A percentile compares a stretch with the other conserved stretches of the same genome.
These are phyloP conservation scores for Umbelopsis ramanniana DNA, from an alignment of 192 early-diverging fungal genomes.

Conservation along the genomic window DNA sequence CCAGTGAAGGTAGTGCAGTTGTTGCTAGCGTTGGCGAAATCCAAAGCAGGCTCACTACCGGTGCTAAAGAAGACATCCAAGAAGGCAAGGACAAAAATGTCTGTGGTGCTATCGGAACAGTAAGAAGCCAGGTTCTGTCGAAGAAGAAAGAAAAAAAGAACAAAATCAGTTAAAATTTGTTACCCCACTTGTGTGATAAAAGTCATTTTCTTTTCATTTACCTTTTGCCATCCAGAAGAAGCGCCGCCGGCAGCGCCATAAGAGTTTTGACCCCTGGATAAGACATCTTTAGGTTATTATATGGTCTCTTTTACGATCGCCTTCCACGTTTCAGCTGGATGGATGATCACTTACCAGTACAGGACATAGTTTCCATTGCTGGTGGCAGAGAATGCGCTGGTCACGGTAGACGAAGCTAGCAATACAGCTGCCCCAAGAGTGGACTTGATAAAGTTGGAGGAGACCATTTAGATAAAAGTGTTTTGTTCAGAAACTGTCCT, in stretches of 20 bases:
- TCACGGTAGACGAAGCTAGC: background rate
- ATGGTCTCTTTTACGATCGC: too few relatives aligned
- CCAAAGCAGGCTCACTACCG: constrained; percentile 61
- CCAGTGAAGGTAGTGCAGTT: constrained; percentile 54
- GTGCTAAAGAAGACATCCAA: constrained; percentile 67
- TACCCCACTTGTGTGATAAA: background rate
- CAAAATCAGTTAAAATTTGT: too few relatives aligned
- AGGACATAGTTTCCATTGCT: constrained; percentile 22
- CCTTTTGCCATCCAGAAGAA: constrained; percentile 36
- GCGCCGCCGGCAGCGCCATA: constrained; percentile 52
- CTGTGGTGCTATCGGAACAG: constrained; percentile 54
- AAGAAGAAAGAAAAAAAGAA: background rate
- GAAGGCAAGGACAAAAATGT: constrained; percentile 66
- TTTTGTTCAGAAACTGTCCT: background rate
- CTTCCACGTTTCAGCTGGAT: background rate
- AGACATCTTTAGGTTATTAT: background rate
- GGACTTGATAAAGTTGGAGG: constrained; percentile 1
- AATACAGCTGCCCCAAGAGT: constrained; percentile 6
- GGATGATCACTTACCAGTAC: constrained; percentile 10
- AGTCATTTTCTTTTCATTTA: constrained; percentile 14
- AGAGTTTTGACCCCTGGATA: constrained; percentile 46
- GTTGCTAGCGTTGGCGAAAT: constrained; percentile 72
- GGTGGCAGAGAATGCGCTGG: constrained; percentile 16
- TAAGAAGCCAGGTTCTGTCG: constrained; percentile 59
- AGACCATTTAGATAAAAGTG: background rate